Evolutionary conservation across 352 stramenopile species (phyloP).

Genomic region (Sclerospora graminicola): DNA sequence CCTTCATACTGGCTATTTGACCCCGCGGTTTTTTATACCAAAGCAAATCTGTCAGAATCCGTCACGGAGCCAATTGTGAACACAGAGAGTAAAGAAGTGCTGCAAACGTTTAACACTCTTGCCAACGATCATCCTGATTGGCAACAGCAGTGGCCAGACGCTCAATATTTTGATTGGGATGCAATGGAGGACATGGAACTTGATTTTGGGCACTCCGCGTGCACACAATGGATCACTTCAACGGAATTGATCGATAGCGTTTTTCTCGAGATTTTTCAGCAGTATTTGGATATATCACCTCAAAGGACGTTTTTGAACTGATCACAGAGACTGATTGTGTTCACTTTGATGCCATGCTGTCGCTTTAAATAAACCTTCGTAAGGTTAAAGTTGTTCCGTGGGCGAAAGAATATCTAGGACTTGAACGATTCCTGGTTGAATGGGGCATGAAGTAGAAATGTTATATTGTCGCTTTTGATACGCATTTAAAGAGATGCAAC

Average conservation of each 20-base stretch:
- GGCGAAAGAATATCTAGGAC: slow-evolving; percentile 21
- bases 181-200: too few species aligned
- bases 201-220: slow-evolving; percentile 12
- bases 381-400: slow-evolving; percentile 21
- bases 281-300: slow-evolving; percentile 12
- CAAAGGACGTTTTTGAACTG: slow-evolving; percentile 13
- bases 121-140: slow-evolving; percentile 12
- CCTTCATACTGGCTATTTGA: slow-evolving; percentile 18
- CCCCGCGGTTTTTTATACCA: slow-evolving; percentile 8
- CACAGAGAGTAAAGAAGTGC: background rate
- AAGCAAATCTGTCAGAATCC: slow-evolving; percentile 5
- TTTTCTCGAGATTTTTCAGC: slow-evolving; percentile 14
- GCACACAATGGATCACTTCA: background rate
- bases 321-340: slow-evolving; percentile 13
- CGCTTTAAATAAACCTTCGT: slow-evolving; percentile 27
- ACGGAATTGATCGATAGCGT: slow-evolving; percentile 1
- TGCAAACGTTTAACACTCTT: background rate
- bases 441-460: slow-evolving; percentile 19
- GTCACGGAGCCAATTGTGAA: slow-evolving; percentile 7
- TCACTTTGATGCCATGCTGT: slow-evolving; percentile 25
- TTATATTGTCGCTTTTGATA: slow-evolving; percentile 14
- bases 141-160: slow-evolving; percentile 8
- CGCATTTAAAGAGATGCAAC: slow-evolving; percentile 17
- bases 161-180: slow-evolving; percentile 13
- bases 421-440: slow-evolving; percentile 21